Percentiles rank a stretch among this genome's conserved stretches.
Evolutionary conservation across 2,329 filamentous ascomycete species (phyloP).

Genomic region (Teratosphaeria gauchensis): DNA sequence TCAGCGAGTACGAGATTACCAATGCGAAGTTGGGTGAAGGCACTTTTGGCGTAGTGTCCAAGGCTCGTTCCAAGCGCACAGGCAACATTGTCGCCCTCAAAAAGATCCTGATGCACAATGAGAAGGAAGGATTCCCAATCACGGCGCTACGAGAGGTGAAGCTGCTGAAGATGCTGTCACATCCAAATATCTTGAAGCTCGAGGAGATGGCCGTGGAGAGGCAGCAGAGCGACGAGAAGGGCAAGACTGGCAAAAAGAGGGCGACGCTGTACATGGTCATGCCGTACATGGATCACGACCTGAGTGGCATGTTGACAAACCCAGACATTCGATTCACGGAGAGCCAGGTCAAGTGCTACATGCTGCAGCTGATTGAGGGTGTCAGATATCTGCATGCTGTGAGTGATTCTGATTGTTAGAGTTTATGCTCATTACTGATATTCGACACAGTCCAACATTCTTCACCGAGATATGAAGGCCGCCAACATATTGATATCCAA

Average conservation of each 20-base stretch:
- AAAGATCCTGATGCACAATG: slow-evolving; percentile 99
- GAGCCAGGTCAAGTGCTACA: slow-evolving; percentile 94
- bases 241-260: slow-evolving; percentile 42
- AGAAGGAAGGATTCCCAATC: slow-evolving; percentile 99
- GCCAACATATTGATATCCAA: slow-evolving; percentile 97
- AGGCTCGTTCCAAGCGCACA: slow-evolving; percentile 66
- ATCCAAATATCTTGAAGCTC: slow-evolving; percentile 74
- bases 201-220: slow-evolving; percentile 96
- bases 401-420: slow-evolving; percentile 11
- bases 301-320: slow-evolving; percentile 95
- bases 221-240: slow-evolving; percentile 43
- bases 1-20: slow-evolving; percentile 68
- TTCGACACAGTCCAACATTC: slow-evolving; percentile 48
- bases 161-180: slow-evolving; percentile 86
- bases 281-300: slow-evolving; percentile 97
- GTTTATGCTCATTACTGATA: background rate
- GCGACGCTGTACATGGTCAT: slow-evolving; percentile 97
- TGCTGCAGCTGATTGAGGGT: slow-evolving; percentile 85
- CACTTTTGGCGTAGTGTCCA: slow-evolving; percentile 94
- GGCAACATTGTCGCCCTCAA: slow-evolving; percentile 78
- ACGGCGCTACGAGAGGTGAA: slow-evolving; percentile 97
- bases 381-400: slow-evolving; percentile 79
- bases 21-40: slow-evolving; percentile 79
- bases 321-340: slow-evolving; percentile 79
- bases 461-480: slow-evolving; percentile 98